Conservation (phyloP, 2,329 filamentous ascomycete species). For the Neophaeococcomyces mojaviensis region DNA sequence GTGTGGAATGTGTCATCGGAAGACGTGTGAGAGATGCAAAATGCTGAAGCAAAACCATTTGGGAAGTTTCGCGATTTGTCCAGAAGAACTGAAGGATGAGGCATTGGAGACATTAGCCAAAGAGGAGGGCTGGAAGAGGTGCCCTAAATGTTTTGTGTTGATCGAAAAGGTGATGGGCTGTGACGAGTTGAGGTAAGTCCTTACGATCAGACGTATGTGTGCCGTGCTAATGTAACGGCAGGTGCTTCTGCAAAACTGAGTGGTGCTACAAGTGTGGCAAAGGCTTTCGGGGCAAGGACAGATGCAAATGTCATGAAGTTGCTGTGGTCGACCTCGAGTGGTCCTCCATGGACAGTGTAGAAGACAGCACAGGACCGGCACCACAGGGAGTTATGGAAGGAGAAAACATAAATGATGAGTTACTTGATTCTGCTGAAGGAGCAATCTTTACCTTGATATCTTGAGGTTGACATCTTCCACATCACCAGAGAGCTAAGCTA, state of each 20-base stretch:
- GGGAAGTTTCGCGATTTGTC: slow-evolving; percentile 5
- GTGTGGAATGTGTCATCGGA: slow-evolving; percentile 6
- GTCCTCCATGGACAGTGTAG: background rate
- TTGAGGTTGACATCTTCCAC: no score
- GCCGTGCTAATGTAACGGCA: background rate
- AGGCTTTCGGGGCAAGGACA: background rate
- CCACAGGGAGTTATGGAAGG: no score
- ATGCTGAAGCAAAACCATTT: slow-evolving; percentile 1
- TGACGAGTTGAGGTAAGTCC: slow-evolving; percentile 13
- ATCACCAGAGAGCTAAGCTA: no score
- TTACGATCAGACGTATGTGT: background rate
- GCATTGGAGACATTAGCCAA: slow-evolving; percentile 2
- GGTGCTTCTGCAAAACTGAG: slow-evolving; percentile 15
- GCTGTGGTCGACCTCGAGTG: background rate
- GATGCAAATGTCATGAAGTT: background rate
- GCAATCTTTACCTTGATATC: no score
- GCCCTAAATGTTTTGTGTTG: slow-evolving; percentile 16
- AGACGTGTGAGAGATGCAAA: slow-evolving; percentile 6
- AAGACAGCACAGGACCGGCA: no score
- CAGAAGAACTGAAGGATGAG: background rate
- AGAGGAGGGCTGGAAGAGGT: slow-evolving; percentile 17
- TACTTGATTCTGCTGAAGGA: no score
- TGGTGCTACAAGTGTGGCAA: slow-evolving; percentile 19
- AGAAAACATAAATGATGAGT: no score
- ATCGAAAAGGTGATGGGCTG: slow-evolving; percentile 17